Conservation (phyloP, 768 basidiomycete species). For the Lentinula lateritia region DNA sequence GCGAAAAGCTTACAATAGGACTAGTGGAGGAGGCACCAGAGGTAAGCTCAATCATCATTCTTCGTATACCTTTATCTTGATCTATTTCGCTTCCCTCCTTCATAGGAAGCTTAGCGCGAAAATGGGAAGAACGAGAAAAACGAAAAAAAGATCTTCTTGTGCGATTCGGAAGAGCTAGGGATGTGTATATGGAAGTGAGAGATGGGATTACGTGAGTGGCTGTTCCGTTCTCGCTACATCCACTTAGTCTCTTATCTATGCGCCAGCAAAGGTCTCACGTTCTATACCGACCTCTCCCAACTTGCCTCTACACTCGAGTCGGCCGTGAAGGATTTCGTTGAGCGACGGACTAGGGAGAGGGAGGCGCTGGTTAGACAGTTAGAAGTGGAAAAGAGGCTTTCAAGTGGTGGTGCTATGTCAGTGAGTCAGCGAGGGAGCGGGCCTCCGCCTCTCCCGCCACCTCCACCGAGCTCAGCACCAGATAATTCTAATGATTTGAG, state of each 20-base stretch:
- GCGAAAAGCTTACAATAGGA: not conserved
- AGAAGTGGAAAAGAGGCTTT: constrained; percentile 64
- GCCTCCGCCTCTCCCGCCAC: constrained; percentile 46
- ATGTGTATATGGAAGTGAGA: constrained; percentile 81
- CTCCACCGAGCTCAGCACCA: constrained; percentile 40
- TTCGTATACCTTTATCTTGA: not conserved
- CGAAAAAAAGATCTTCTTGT: constrained; percentile 69
- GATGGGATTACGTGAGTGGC: constrained; percentile 74
- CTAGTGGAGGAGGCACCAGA: not conserved
- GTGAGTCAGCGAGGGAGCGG: constrained; percentile 13
- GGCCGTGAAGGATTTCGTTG: constrained; percentile 58
- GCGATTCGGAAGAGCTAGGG: constrained; percentile 70
- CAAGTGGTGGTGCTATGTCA: constrained; percentile 6
- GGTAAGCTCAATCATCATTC: not conserved
- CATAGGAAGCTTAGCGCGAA: constrained; percentile 61
- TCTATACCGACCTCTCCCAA: constrained; percentile 77
- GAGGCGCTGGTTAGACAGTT: constrained; percentile 61
- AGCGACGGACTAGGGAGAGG: constrained; percentile 62
- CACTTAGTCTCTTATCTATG: constrained; percentile 5
- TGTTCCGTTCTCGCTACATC: not conserved
- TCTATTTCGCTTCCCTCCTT: too few species aligned
- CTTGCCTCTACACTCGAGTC: constrained; percentile 52
- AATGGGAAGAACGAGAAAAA: constrained; percentile 80
- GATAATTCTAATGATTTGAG: constrained; percentile 31
- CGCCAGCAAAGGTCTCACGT: constrained; percentile 78